Evolutionary conservation across 352 stramenopile species (phyloP).

Genomic region (Globisporangium splendens): DNA sequence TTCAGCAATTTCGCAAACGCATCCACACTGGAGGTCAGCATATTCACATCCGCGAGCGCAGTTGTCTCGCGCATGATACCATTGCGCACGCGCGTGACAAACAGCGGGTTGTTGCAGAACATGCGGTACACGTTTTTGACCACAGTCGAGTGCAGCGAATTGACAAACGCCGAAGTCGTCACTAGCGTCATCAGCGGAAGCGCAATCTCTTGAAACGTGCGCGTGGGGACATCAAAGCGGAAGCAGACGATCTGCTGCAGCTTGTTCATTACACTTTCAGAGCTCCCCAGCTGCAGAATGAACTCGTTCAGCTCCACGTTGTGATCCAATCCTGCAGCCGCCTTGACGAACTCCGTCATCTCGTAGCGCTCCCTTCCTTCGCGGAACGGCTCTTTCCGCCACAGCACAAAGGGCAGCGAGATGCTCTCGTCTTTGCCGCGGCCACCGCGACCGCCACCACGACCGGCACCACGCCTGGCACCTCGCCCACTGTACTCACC

Average conservation of each 20-base stretch:
- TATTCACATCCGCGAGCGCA: constrained; percentile 1
- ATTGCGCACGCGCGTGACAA: constrained; percentile 10
- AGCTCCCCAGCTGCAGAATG: background rate
- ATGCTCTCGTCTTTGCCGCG: background rate
- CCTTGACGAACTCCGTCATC: background rate
- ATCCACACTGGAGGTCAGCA: background rate
- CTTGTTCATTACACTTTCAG: background rate
- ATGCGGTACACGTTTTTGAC: background rate
- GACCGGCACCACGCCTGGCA: background rate
- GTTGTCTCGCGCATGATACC: constrained; percentile 6
- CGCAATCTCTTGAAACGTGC: background rate
- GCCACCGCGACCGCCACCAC: too few relatives aligned
- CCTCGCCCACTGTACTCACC: background rate
- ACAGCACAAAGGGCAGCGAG: background rate
- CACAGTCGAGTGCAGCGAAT: background rate
- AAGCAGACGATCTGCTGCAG: background rate
- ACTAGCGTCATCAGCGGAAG: background rate
- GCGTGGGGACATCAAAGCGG: background rate
- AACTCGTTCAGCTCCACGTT: background rate
- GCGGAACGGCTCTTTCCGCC: background rate
- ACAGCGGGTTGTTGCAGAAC: constrained; percentile 8
- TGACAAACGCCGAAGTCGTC: background rate
- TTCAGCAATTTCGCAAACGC: background rate
- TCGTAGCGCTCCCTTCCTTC: background rate
- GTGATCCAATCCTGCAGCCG: background rate